Conservation (phyloP, 352 stramenopile genomes). For the Pythium oligandrum region DNA sequence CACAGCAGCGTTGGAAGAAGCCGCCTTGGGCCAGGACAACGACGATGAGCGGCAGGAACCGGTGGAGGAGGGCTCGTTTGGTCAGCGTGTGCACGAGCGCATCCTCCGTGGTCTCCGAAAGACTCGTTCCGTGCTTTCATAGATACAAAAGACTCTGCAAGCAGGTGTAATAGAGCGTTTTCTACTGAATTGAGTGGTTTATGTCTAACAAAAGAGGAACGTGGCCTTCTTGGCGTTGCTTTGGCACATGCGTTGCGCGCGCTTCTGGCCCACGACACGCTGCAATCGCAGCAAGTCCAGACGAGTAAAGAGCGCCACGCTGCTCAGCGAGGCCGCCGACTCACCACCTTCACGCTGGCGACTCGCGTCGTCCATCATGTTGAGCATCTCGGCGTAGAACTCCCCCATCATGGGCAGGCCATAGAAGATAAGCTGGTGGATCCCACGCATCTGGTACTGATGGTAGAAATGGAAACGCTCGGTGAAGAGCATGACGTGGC, state of each 20-base stretch:
- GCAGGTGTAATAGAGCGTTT: too few relatives aligned
- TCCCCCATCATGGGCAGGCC: constrained; percentile 51
- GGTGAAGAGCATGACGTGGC: constrained; percentile 76
- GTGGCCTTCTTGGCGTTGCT: constrained; percentile 55
- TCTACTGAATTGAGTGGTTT: neutral
- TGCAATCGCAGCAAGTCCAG: constrained; percentile 63
- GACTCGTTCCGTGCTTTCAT: too few relatives aligned
- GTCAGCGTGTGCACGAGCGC: too few relatives aligned
- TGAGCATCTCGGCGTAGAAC: constrained; percentile 81
- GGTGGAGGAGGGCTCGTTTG: too few relatives aligned
- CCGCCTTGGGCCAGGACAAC: too few relatives aligned
- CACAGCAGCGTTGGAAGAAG: too few relatives aligned
- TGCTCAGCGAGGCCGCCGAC: constrained; percentile 34
- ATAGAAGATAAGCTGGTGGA: constrained; percentile 80
- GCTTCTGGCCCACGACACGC: constrained; percentile 68
- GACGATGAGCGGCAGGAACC: too few relatives aligned
- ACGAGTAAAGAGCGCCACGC: constrained; percentile 56
- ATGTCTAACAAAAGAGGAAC: constrained; percentile 68
- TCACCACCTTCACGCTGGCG: constrained; percentile 8
- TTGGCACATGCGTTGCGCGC: constrained; percentile 67
- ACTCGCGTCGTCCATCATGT: constrained; percentile 47
- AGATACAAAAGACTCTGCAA: too few relatives aligned
- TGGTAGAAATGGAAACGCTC: constrained; percentile 87
- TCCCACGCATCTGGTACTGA: constrained; percentile 73
- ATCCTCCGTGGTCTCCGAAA: too few relatives aligned